Base-by-base conservation (phyloP, 2,329 filamentous ascomycete genomes). In the Juglanconis sp. region DNA sequence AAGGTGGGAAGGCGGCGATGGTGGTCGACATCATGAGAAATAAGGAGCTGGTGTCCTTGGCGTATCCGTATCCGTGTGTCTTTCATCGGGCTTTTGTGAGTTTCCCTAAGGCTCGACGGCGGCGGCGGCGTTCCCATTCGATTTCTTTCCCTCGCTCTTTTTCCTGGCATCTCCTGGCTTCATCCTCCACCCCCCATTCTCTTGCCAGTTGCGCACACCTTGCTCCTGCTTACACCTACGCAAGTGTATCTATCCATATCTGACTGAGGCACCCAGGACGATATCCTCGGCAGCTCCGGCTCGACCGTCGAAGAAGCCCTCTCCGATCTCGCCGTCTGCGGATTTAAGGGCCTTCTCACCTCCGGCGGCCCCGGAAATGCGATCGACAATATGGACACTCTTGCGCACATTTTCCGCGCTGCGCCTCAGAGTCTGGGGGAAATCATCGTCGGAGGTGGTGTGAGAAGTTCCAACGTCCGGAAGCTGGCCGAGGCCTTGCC, bases 341-440 rank as follows among this genome's bases (percentile, higher is more conserved):
- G 82, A 9, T 84, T 86, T 64, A 69, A 73, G 2, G 81, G 74
- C 10, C 66, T 86, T 13, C 70, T 86, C 60, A 86, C 83, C 1
- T 79, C 82, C 0, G 83, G 83, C 7, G 83, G 83, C 0, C 61
- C 67, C 1, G 78, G 79, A 1, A 65, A 68, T 46, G 78, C 77
- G 3, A 61, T 68, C 11, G 72, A 71, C 4, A 80, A 85, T 60
- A 34, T 75, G 13, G 65, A 65, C 2, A 66, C 63, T 15, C 67
- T 86, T 47, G 66, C 64, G 15, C 60, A 52, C 4, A 72, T 85
- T 32, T 71, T 76, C 4, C 55, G 60, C 2, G 65, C 61, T 30
- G 69, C 69, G 1, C 64, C 55, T 1, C 65, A 64, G 0, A 61
- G 65, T 17, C 66, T 84, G 1, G 9, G 35, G 32, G 76, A 85